Base-by-base conservation (phyloP, 1,139 yeast genomes). In the Pichia sp. region DNA sequence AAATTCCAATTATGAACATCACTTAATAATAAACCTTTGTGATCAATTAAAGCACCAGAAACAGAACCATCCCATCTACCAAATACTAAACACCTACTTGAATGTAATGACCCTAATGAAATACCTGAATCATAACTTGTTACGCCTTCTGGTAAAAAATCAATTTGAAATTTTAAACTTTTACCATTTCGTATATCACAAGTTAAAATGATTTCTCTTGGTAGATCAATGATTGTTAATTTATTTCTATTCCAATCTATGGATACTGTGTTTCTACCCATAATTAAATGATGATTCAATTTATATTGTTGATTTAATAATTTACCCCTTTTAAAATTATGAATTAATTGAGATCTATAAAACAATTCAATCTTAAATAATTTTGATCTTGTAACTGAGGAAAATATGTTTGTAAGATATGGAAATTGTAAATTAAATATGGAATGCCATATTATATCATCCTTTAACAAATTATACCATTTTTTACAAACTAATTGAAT, bases 391-490 rank as follows among this genome's bases (percentile, higher is more conserved):
- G 85, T 72, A n/a, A 79, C 68, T 0, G 85, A 75, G 3, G 89
- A 82, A 63, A 85, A 84, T 4, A 47, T 47, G n/a, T 34, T 48
- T 5, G 47, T 46, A 28, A 47, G 47, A 0, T 76, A 73, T 3
- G 76, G 73, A 58, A 78, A 78, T 51, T 72, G 73, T 29, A 72
- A 62, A 29, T 69, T 67, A 60, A 84, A 83, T 25, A 84, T 73
- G 51, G 73, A 74, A 60, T 75, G 74, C 91, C 91, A 84, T 8
- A 84, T 73, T 48, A 75, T 76, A 55, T 78, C 78, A 62, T 83
- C 84, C 54, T 74, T 74, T 5, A 83, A 75, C 7, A 81, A 72
- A 45, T 63, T 61, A 53, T 76, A 67, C 78, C 88, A 80, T 22
- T 70, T 63, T 44, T 68, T 73, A 60, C 88, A 83, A 3, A 84